Base-by-base conservation (phyloP, 2,329 filamentous ascomycete genomes). In the Cladophialophora psammophila region DNA sequence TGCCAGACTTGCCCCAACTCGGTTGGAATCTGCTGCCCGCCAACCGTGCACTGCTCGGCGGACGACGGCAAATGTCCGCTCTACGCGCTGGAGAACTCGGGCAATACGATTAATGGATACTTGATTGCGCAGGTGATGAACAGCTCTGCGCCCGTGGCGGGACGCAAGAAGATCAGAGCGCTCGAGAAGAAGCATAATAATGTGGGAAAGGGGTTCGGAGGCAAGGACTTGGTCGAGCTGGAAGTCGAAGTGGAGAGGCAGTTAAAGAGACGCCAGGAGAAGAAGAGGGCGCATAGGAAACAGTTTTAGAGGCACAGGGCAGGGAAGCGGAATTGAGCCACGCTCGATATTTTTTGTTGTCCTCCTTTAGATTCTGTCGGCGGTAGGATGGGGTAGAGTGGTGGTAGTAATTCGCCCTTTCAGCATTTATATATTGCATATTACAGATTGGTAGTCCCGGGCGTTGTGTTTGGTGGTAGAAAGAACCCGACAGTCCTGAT, bases 61-160 rank as follows among this genome's bases (percentile, higher is more conserved):
- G 62, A 63, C 20, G 66, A 70, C 34, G 70, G 70, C 36, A 70
- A 72, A 26, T 72, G 70, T 48, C 70, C 68, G 10, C 55, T 55
- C 35, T 53, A 52, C 35, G 69, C 67, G 38, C 59, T 72, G 13
- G 66, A 68, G 54, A 63, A 40, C 9, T 64, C 61, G 6, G 62
- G 65, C 38, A 67, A 72, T 50, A 67, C 63, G 7, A 60, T 68
- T 36, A 71, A 71, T 42, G 70, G 69, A 18, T 69, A 69, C 26
- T 42, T 71, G 57, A 66, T 72, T 31, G 64, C 67, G 52, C 63
- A 72, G 63, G 64, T 70, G 13, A 63, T 64, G 62, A 71, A 72
- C 48, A 71, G 68, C 42, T 61, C 63, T 13, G 62, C 65, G 50
- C 61, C 65, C 10, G 67, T 67, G 12, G 63, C 62, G 26, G 69